Conservation (phyloP, 345 rosid species). For the Erodium maritimum region DNA sequence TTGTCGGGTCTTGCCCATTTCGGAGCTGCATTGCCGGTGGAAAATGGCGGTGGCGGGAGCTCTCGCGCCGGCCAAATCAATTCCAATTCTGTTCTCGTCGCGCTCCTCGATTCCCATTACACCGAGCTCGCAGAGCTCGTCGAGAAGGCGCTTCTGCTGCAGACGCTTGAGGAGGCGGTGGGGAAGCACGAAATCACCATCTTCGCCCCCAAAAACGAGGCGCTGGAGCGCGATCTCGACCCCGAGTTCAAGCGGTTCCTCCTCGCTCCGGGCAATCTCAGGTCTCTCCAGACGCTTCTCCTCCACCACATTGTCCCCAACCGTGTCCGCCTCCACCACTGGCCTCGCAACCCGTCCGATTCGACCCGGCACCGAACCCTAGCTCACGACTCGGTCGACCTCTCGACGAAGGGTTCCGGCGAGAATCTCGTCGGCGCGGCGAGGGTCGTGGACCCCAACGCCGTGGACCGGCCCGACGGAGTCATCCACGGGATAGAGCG, state of each 20-base stretch:
- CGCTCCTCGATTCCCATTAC: conserved; percentile 91
- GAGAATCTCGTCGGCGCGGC: conserved; percentile 31
- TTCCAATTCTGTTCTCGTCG: conserved; percentile 90
- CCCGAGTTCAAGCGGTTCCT: conserved; percentile 86
- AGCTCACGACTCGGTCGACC: conserved; percentile 15
- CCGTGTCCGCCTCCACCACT: conserved; percentile 38
- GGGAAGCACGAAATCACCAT: conserved; percentile 75
- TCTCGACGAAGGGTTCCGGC: conserved; percentile 10
- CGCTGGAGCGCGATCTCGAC: conserved; percentile 70
- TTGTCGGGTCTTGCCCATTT: not conserved
- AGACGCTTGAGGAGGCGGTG: conserved; percentile 78
- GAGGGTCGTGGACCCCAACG: conserved; percentile 29
- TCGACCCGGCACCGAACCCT: conserved; percentile 34
- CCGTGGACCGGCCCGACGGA: conserved; percentile 54
- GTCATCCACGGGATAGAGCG: conserved; percentile 59
- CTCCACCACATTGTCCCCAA: conserved; percentile 67
- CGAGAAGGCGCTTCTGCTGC: conserved; percentile 86
- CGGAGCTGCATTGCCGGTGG: not conserved
- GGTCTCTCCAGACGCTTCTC: conserved; percentile 61
- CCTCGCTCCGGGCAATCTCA: conserved; percentile 81
- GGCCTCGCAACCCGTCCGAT: conserved; percentile 28
- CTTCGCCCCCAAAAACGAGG: conserved; percentile 84
- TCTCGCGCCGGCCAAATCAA: conserved; percentile 31
- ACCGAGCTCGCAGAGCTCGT: conserved; percentile 81
- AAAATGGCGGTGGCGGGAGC: not conserved